Evolutionary conservation across 2,329 filamentous ascomycete genomes (phyloP).

Genomic region (Sordariomycetes sp.): DNA sequence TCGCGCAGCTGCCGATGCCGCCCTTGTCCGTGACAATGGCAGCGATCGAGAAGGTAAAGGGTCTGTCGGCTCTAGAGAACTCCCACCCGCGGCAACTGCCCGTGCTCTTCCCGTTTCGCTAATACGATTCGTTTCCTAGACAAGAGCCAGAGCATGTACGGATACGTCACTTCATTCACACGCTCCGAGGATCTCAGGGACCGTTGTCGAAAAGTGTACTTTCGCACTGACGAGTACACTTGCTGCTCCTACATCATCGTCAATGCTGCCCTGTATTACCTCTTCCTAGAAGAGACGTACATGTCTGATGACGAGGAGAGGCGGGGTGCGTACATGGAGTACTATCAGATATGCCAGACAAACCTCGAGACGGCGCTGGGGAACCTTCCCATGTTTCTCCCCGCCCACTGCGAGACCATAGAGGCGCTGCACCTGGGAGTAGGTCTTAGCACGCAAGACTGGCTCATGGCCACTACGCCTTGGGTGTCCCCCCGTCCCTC

Average conservation of each 20-base stretch:
- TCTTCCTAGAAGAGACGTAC: slow-evolving; percentile 31
- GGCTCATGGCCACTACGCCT: not conserved
- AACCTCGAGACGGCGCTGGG: slow-evolving; percentile 36
- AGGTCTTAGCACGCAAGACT: not conserved
- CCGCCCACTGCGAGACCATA: slow-evolving; percentile 38
- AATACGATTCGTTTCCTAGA: slow-evolving; percentile 14
- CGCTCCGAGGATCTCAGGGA: slow-evolving; percentile 34
- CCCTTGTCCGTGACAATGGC: slow-evolving; percentile 32
- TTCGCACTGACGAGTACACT: slow-evolving; percentile 13
- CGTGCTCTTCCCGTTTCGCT: not conserved
- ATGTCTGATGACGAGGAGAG: not conserved
- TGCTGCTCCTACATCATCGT: slow-evolving; percentile 30
- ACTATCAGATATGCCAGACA: slow-evolving; percentile 25
- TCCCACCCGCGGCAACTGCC: not conserved
- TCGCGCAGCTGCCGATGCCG: slow-evolving; percentile 40
- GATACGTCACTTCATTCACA: slow-evolving; percentile 33
- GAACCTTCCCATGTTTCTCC: slow-evolving; percentile 40
- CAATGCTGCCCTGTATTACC: slow-evolving; percentile 33
- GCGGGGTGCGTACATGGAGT: slow-evolving; percentile 20
- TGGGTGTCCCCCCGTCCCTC: not conserved
- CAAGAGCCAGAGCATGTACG: slow-evolving; percentile 32
- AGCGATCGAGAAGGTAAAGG: slow-evolving; percentile 32
- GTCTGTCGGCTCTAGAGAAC: slow-evolving; percentile 12
- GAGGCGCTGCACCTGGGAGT: slow-evolving; percentile 47
- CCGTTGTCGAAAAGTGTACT: slow-evolving; percentile 35